Evolutionary conservation across 495 filamentous ascomycete species (phyloP), one percentile per base, ranked within the genome.

Genomic region (Neurospora sp.): DNA sequence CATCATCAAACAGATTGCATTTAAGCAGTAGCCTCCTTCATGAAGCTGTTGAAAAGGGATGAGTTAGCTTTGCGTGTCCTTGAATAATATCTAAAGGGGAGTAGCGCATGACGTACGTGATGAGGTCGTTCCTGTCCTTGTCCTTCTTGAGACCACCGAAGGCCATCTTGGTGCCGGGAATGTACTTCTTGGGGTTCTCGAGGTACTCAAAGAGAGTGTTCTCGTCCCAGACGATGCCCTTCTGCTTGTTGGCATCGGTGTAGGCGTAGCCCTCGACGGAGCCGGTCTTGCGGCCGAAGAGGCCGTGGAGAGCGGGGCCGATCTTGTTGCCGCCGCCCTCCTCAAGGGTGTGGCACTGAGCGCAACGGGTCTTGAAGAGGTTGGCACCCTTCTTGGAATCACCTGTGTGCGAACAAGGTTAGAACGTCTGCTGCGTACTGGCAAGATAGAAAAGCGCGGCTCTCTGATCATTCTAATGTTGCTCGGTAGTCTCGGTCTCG

Each of bases 151-250:
- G 88, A 82, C 96, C 96, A 87, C 96, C 96, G 84, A 99, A 99
- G 80, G 96, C 96, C 96, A 99, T 99, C 93, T 99, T 99, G 84
- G 96, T 99, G 78, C 96, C 96, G 79, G 96, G 96, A 76, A 99
- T 98, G 90, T 83, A 87, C 83, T 87, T 87, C 83, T 87, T 87
- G 81, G 85, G 85, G 84, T 87, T 86, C 83, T 87, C 85, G 70
- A 86, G 84, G 84, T 87, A 86, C n/a, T 82, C 83, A 79, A 87
- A 87, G 79, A 99, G 89, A 85, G 93, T 90, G 76, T 89, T 84
- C 84, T 97, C 90, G 76, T 92, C 87, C 96, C 96, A 99, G 78
- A 83, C 86, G 77, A 99, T 89, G 82, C 88, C 94, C 88, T 97
- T 97, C 80, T 92, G 86, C 92, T 97, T 97, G 92, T 99, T 99